A percentile compares a stretch with the other conserved stretches of the same genome.
These are phyloP conservation scores for Sporothrix curviconia DNA, from an alignment of 2,329 filamentous ascomycete genomes.

Conservation along the genomic window DNA sequence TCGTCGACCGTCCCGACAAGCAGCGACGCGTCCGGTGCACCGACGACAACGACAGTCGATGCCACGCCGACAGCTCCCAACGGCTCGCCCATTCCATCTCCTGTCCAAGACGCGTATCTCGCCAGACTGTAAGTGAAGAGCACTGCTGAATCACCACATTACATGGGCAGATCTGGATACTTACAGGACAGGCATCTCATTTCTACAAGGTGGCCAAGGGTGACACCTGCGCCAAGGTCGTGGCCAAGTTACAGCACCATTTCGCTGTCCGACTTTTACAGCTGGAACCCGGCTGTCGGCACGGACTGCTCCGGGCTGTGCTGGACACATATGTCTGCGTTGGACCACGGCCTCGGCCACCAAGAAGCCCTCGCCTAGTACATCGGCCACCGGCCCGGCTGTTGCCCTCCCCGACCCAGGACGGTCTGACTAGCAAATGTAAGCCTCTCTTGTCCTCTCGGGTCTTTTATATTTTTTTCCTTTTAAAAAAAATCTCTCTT, in stretches of 20 bases:
- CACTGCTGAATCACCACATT: no score
- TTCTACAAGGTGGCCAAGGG: slow-evolving; percentile 6
- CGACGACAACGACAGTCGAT: no score
- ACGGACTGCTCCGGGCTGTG: slow-evolving; percentile 17
- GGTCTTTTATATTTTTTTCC: no score
- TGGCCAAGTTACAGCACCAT: slow-evolving; percentile 11
- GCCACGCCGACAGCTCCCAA: neutral
- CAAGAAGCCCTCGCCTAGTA: no score
- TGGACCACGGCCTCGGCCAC: no score
- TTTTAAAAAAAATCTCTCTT: no score
- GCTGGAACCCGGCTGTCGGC: slow-evolving; percentile 17
- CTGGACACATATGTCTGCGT: slow-evolving; percentile 14
- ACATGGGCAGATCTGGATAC: neutral
- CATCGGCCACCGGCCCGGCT: no score
- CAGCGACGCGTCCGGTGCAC: neutral
- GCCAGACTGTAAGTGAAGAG: neutral
- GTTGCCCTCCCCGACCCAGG: no score
- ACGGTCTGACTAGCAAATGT: no score
- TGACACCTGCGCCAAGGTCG: slow-evolving; percentile 15
- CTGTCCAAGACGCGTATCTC: neutral
- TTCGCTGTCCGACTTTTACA: slow-evolving; percentile 13
- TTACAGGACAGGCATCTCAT: neutral
- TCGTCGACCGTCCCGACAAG: neutral
- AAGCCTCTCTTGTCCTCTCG: no score
- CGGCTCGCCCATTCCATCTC: neutral